A percentile compares a stretch with the other conserved stretches of the same genome.
These are phyloP conservation scores for Podospora comata DNA, from an alignment of 495 filamentous ascomycete species.

Conservation along the genomic window DNA sequence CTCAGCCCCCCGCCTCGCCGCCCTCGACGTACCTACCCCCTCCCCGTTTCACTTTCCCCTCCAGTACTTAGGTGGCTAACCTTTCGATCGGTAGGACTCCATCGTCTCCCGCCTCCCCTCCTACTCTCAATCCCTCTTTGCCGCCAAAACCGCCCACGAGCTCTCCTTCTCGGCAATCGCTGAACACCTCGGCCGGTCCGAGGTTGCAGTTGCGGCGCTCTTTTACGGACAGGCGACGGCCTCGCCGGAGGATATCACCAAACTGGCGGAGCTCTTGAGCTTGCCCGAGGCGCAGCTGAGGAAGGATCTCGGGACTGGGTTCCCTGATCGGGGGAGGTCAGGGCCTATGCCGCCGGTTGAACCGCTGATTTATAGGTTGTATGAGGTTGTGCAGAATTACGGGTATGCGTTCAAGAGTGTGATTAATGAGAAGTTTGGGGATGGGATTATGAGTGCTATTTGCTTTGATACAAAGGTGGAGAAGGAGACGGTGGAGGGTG, in stretches of 20 bases:
- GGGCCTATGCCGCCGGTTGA: slow-evolving; percentile 94
- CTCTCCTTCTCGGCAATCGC: slow-evolving; percentile 83
- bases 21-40: slow-evolving; percentile 29
- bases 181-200: slow-evolving; percentile 70
- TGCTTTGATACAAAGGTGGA: slow-evolving; percentile 90
- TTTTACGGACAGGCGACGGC: slow-evolving; percentile 93
- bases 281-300: slow-evolving; percentile 58
- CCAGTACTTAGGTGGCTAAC: not conserved
- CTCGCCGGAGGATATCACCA: slow-evolving; percentile 70
- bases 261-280: slow-evolving; percentile 64
- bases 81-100: slow-evolving; percentile 33
- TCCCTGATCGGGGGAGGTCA: slow-evolving; percentile 77
- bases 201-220: slow-evolving; percentile 86
- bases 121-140: slow-evolving; percentile 75
- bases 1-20: slow-evolving; percentile 29
- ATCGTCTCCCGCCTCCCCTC: slow-evolving; percentile 55
- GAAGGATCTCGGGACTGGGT: slow-evolving; percentile 64
- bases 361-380: slow-evolving; percentile 89
- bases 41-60: not conserved
- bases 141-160: slow-evolving; percentile 69
- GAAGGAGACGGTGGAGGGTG: slow-evolving; percentile 81
- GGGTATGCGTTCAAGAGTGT: slow-evolving; percentile 96
- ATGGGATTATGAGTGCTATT: slow-evolving; percentile 98
- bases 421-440: slow-evolving; percentile 97
- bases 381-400: slow-evolving; percentile 98